Base-by-base conservation (phyloP, 805 yeast species). In the Kodamaea kakaduensis region DNA sequence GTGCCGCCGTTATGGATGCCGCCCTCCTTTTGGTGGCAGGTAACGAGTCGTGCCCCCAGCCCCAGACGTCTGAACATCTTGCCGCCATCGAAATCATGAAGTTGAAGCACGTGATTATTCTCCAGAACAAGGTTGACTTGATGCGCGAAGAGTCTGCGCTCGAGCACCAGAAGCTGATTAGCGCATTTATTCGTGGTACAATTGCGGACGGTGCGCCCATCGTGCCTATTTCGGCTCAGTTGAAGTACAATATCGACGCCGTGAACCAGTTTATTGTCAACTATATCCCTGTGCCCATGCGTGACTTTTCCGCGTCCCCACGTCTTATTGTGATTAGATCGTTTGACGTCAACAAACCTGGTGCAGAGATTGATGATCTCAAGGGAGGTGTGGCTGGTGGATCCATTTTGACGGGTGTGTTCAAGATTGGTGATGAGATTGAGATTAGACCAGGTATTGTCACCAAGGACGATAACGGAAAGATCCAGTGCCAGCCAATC, bases 381-480 rank as follows among this genome's bases (percentile, higher is more conserved):
- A 89, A 89, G 70, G 99, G 99, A 56, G 99, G 99, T 80, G 97
- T 93, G 60, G 99, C 99, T 30, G 99, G 99, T 73, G 99, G 99
- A 51, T 87, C 96, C 36, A 90, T 93, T 53, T 75, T 93, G 58
- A 87, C 81, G 42, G 99, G 99, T 77, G 99, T 93, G 32, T 86
- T 93, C 73, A 83, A 85, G 61, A 74, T 93, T 46, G 97, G 96
- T 44, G 99, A 93, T 60, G 97, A 93, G 72, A 90, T 93, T 56
- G 99, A 93, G 71, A 89, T 93, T 58, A 78, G 98, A 65, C 99
- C 99, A 39, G 99, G 99, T 75, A 89, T 93, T 48, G 97, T 93
- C 42, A 88, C 96, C 47, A 93, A 89, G 63, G 95, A 86, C 61
- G 94, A 86, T 54, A 74, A 73, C 48, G 78, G 81, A 47, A 85